phyloP scores from a whole-genome alignment of 805 yeast genomes.

The Ogataea methylovora region DNA sequence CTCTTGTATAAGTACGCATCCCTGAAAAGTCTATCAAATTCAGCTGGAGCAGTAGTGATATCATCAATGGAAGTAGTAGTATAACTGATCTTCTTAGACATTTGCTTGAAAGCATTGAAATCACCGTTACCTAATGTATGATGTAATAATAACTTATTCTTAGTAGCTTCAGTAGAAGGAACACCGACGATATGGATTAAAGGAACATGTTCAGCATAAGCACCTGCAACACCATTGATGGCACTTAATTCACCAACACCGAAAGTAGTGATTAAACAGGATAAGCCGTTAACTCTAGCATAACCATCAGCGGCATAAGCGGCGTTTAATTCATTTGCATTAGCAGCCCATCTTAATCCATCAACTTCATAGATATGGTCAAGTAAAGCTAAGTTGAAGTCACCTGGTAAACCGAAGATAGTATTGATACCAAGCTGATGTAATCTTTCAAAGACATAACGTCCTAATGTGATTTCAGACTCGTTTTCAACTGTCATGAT shows the following conservation, averaged over 20 bases:
- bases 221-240: conserved; percentile 73
- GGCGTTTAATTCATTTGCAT: conserved; percentile 77
- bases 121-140: conserved; percentile 78
- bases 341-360: conserved; percentile 76
- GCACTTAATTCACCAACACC: conserved; percentile 81
- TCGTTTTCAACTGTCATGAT: conserved; percentile 1
- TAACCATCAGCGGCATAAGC: conserved; percentile 83
- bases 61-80: conserved; percentile 58
- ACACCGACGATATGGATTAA: conserved; percentile 74
- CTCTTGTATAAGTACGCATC: conserved; percentile 62
- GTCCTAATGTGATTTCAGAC: conserved; percentile 48
- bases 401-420: conserved; percentile 69
- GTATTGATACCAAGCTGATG: conserved; percentile 59
- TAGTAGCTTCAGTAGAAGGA: conserved; percentile 65
- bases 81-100: conserved; percentile 62
- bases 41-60: conserved; percentile 52
- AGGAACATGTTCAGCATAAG: conserved; percentile 80
- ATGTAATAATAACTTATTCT: conserved; percentile 60
- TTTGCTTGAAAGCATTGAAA: conserved; percentile 64
- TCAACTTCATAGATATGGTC: conserved; percentile 63
- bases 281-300: conserved; percentile 64
- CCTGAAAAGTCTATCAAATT: conserved; percentile 64
- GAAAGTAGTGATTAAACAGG: conserved; percentile 67
- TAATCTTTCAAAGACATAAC: conserved; percentile 66
- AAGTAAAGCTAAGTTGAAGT: conserved; percentile 58